Evolutionary conservation across 225 moss, liverwort and hornwort genomes (phyloP), one percentile per base, ranked within the genome.

Genomic region (Sphagnum tenellum): DNA sequence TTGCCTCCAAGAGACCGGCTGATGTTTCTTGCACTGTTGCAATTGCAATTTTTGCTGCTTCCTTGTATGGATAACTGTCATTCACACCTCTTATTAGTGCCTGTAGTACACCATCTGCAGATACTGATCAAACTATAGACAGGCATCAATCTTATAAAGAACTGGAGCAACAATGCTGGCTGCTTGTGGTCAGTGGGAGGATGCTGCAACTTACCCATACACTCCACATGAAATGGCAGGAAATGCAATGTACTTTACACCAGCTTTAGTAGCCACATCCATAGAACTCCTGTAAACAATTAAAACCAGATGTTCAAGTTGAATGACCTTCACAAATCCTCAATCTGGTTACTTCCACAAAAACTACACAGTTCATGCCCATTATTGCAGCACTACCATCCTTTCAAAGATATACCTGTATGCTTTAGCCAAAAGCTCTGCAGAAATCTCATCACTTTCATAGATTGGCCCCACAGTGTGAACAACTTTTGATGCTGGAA

Each of bases 141-240:
- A 52, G 7, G 9, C 9, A 57, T 8, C 57, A 57, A 8, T 57
- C 57, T 57, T 12, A 14, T 57, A 4, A 9, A 57, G 12, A 57
- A 57, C 9, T 57, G 12, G n/a, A 57, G 57, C 29, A 29, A 29
- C 29, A 29, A 29, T 29, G 29, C 29, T 29, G 29, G 29, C 29
- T 29, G 29, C 29, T 29, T 29, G 29, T 29, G 29, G 29, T 29
- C 29, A 57, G 57, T 14, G 9, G 57, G 12, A 5, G 12, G 12
- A 57, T 2, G 3, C 12, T 5, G 57, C 13, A 10, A 53, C 76
- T 54, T 70, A 83, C 66, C 80, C 73, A 65, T 86, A 95, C 9
- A 86, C 9, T 53, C 94, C 94, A 53, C 94, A 95, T 10, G 94
- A 91, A 71, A 95, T 86, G 61, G 91, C 94, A 50, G 94, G 91